These are phyloP conservation scores for Herpotrichia juniperi DNA, from an alignment of 2,329 filamentous ascomycete genomes.

Conservation along the genomic window DNA sequence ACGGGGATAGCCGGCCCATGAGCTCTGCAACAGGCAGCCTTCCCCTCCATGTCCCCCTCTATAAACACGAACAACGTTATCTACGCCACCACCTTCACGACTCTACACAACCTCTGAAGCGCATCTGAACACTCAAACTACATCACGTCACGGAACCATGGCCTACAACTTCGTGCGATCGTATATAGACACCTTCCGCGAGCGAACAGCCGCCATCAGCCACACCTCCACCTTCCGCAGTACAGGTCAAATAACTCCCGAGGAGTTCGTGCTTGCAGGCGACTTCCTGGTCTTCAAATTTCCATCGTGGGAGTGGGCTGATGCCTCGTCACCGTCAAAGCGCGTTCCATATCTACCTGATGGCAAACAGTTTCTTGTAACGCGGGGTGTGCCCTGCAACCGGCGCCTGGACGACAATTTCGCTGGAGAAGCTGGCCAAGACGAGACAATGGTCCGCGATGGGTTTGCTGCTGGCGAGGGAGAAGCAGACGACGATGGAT, in stretches of 20 bases:
- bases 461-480: conserved; percentile 64
- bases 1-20: not conserved
- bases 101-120: not conserved
- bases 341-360: conserved; percentile 81
- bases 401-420: conserved; percentile 92
- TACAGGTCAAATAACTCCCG: conserved; percentile 94
- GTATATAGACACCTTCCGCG: conserved; percentile 88
- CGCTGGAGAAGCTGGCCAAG: conserved; percentile 82
- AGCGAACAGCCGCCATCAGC: conserved; percentile 86
- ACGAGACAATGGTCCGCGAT: conserved; percentile 84
- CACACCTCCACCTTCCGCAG: conserved; percentile 92
- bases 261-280: conserved; percentile 93
- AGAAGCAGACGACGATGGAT: conserved; percentile 76
- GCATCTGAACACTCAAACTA: not conserved
- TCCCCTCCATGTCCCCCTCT: conserved; percentile 4
- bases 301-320: conserved; percentile 96
- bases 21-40: conserved; percentile 4
- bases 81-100: not conserved
- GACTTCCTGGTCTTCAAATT: conserved; percentile 99
- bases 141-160: conserved; percentile 57
- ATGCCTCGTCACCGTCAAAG: conserved; percentile 80
- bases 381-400: conserved; percentile 91
- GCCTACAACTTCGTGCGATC: conserved; percentile 81
- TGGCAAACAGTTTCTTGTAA: conserved; percentile 94
- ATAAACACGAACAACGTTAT: not conserved